Evolutionary conservation across 352 stramenopile genomes (phyloP), one percentile per base, ranked within the genome.

Genomic region (Phytophthora litchii): DNA sequence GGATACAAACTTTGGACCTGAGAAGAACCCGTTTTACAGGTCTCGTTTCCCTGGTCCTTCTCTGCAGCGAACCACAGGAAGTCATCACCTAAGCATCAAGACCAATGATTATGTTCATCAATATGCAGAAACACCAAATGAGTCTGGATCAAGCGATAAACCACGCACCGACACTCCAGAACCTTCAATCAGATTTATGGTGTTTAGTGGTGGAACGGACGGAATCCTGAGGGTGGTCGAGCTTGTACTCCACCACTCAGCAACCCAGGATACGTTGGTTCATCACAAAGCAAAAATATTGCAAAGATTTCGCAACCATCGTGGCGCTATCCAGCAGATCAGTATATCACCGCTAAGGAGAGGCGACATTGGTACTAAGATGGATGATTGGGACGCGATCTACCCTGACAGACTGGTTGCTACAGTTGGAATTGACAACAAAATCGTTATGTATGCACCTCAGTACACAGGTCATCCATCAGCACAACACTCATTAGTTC

Each of bases 121-220:
- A 31, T 48, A 40, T 8, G 17, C 40, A 8, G 46, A 58, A 40
- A 42, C 27, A 0, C 25, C 13, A 9, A 17, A 27, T n/a, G 36
- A 11, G 5, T 50, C 45, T 45, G 29, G 17, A 27, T 20, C 37
- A 20, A 60, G 41, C 5, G 21, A 41, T 43, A 29, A 4, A 29
- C 12, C 19, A 34, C 7, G 0, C 6, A 20, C 10, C 10, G 37
- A 49, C 7, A 4, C 3, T 35, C 29, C 11, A 12, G 31, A 62
- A 16, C 34, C 48, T 41, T 82, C 60, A 5, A 61, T 89, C 11
- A 77, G 42, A n/a, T 86, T 91, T 19, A 72, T 91, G 56, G 70
- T 91, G 2, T 92, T 92, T 54, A 88, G 65, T 10, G 83, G 83
- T 7, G 82, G 81, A 42, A 69, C 74, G 43, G 79, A 91, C 32